Base-by-base conservation (phyloP, 2,329 filamentous ascomycete genomes). In the Didymella lethalis region DNA sequence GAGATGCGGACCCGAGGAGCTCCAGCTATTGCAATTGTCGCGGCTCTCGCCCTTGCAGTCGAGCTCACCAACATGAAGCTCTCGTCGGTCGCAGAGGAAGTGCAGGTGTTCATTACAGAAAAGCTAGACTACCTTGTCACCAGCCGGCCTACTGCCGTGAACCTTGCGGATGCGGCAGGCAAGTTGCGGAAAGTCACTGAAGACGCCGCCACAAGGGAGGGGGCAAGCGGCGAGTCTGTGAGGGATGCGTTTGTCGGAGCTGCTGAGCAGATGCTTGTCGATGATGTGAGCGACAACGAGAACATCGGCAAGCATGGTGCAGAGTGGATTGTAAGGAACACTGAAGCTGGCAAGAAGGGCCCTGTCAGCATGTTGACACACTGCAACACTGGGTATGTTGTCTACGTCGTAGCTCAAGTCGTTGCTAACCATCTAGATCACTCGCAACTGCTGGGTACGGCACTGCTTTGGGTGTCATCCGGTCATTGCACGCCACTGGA, bases 401-500 rank as follows among this genome's bases (percentile, higher is more conserved):
- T 46, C 29, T 26, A 29, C 18, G 11, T 29, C 18, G 31, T 2
- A 20, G 2, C 4, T 32, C 10, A 18, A 25, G 31, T 20, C 28
- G 26, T 20, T 46, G 54, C 69, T 78, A 63, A 77, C 54, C 31
- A 23, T 32, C 20, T 58, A 90, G 88, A 28, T 97, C 94, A 20
- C 88, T 99, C 32, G 95, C 95, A 26, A 99, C 95, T 1, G 96
- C 95, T 16, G 95, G 95, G n/a, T 96, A 98, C 74, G 95, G 95
- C 50, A 99, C 95, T 11, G 95, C 95, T 0, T 83, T 99, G 2
- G 95, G 95, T 23, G 95, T 99, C 49, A 93, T 99, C 67, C 91
- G 95, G 57, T 92, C 91, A 4, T 83, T 99, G 5, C 86, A 91
- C 71, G 79, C 85, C 12, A 83, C 83, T 55, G 82, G 84, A 5